phyloP scores from a whole-genome alignment of 768 basidiomycete species.

The Macrolepiota dolichaula region DNA sequence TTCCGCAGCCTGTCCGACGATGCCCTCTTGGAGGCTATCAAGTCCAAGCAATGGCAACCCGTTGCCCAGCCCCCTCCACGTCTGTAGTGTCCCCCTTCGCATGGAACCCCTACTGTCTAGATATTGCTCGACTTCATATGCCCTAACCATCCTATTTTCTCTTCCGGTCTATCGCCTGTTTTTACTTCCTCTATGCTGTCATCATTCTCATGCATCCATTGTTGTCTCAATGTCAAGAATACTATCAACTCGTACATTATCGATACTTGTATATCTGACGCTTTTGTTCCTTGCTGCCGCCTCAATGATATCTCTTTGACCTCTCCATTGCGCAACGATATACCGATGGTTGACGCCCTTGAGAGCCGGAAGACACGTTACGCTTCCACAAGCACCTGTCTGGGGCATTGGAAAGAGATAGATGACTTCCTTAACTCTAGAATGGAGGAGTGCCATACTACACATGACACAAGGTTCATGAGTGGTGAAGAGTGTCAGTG shows the following conservation, averaged over 20 bases:
- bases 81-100: constrained; percentile 20
- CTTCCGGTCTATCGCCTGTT: background rate
- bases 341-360: constrained; percentile 91
- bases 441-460: constrained; percentile 93
- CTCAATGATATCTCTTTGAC: background rate
- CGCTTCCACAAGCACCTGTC: constrained; percentile 86
- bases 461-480: constrained; percentile 99
- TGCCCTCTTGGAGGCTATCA: constrained; percentile 45
- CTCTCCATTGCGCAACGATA: constrained; percentile 64
- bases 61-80: constrained; percentile 25
- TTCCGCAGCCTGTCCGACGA: constrained; percentile 47
- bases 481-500: constrained; percentile 79
- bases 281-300: background rate
- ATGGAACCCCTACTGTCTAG: background rate
- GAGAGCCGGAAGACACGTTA: constrained; percentile 72
- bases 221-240: constrained; percentile 26
- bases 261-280: background rate
- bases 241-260: constrained; percentile 11
- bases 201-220: constrained; percentile 33
- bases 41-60: constrained; percentile 57
- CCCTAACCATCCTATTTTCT: background rate
- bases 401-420: constrained; percentile 67
- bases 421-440: constrained; percentile 86
- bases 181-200: background rate
- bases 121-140: background rate